These are phyloP conservation scores for Saturnispora diversa DNA, from an alignment of 805 yeast species.

Conservation along the genomic window DNA sequence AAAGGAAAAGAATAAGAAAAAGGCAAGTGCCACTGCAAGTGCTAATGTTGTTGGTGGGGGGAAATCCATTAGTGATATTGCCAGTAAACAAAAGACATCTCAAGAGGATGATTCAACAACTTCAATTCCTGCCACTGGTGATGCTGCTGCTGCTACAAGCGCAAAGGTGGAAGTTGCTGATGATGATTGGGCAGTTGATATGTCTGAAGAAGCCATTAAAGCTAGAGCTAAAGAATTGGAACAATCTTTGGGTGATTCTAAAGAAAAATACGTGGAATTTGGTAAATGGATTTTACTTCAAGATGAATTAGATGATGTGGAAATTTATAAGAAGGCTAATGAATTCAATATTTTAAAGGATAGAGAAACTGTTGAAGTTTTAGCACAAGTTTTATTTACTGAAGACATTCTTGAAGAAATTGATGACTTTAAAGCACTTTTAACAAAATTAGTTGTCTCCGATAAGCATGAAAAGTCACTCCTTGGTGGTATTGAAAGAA, in stretches of 20 bases:
- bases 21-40: conserved; percentile 60
- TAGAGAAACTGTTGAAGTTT: conserved; percentile 76
- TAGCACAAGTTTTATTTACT: conserved; percentile 83
- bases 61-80: conserved; percentile 70
- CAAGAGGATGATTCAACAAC: neutral
- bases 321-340: conserved; percentile 80
- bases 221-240: conserved; percentile 86
- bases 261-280: conserved; percentile 56
- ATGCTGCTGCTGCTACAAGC: conserved; percentile 25
- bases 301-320: conserved; percentile 64
- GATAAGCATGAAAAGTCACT: conserved; percentile 76
- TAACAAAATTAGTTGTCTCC: conserved; percentile 64
- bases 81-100: conserved; percentile 36
- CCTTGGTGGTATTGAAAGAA: conserved; percentile 93
- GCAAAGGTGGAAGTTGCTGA: conserved; percentile 55
- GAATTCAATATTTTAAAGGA: conserved; percentile 67
- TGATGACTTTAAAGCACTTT: conserved; percentile 70
- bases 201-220: conserved; percentile 91
- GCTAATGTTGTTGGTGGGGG: conserved; percentile 89
- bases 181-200: conserved; percentile 96
- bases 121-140: too few relatives aligned
- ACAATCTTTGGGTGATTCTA: conserved; percentile 39
- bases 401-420: conserved; percentile 69
- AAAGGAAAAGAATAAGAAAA: conserved; percentile 46
- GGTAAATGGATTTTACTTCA: conserved; percentile 81